phyloP scores from a whole-genome alignment of 2,329 filamentous ascomycete genomes.

The Clarireedia homoeocarpa region DNA sequence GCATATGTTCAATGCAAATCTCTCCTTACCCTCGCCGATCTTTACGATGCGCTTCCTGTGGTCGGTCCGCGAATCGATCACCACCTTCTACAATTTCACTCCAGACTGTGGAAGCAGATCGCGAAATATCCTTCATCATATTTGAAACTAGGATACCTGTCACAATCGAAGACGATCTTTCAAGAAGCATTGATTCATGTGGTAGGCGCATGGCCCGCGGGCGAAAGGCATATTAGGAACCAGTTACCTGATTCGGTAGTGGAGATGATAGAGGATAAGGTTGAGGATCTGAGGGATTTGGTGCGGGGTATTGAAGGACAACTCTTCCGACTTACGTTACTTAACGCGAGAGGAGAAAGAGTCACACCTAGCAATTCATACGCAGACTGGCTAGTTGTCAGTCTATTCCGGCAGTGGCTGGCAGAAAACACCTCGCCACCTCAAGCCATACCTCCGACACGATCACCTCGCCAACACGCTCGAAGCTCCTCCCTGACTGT shows the following conservation, averaged over 20 bases:
- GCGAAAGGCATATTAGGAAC: slow-evolving; percentile 64
- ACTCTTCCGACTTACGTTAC: slow-evolving; percentile 70
- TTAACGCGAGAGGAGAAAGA: slow-evolving; percentile 70
- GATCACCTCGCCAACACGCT: slow-evolving; percentile 30
- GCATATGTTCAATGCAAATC: slow-evolving; percentile 93
- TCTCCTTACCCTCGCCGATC: slow-evolving; percentile 79
- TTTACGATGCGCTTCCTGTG: slow-evolving; percentile 84
- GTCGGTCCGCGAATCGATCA: slow-evolving; percentile 88
- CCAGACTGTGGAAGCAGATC: slow-evolving; percentile 88
- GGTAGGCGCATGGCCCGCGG: slow-evolving; percentile 86
- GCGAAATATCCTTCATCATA: slow-evolving; percentile 94
- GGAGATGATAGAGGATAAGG: slow-evolving; percentile 90
- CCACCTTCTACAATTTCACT: slow-evolving; percentile 86
- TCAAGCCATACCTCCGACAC: slow-evolving; percentile 27
- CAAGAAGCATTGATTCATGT: slow-evolving; percentile 87
- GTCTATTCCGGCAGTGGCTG: slow-evolving; percentile 85
- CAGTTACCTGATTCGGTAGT: slow-evolving; percentile 69
- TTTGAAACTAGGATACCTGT: slow-evolving; percentile 79
- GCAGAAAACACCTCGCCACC: slow-evolving; percentile 80
- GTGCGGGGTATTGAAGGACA: slow-evolving; percentile 73
- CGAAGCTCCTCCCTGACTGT: slow-evolving; percentile 35
- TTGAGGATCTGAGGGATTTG: slow-evolving; percentile 80
- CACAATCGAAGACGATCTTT: slow-evolving; percentile 75
- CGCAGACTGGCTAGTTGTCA: slow-evolving; percentile 83
- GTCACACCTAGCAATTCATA: slow-evolving; percentile 74